Evolutionary conservation across 441 rosid species (phyloP), one percentile per base, ranked within the genome.

Genomic region (Metrosideros polymorpha): DNA sequence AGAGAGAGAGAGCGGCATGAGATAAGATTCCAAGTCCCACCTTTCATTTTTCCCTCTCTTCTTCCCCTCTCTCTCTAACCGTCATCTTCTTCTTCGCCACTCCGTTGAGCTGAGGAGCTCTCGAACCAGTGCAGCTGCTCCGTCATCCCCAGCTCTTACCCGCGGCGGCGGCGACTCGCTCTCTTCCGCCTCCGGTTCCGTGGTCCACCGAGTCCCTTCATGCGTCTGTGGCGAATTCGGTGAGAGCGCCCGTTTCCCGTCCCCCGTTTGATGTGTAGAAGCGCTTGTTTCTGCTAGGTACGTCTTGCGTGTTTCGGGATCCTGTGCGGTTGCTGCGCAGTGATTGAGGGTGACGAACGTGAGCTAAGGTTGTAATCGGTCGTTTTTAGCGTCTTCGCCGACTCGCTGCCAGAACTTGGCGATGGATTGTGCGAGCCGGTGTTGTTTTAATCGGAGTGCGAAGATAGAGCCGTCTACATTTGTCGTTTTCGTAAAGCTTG

Each of bases 1-100:
- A 75, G 52, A 39, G 9, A 22, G 24, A 15, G 52, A 32, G 2
- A 27, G 52, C 25, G 49, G 82, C 88, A 85, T 71, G 52, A 87
- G 94, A 92, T 92, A 92, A 92, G 94, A 89, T 87, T 88, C 87
- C 85, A 27, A 86, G 92, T 87, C 93, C 86, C 88, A 83, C 93
- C 92, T 87, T 91, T 90, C 93, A 83, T 92, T 92, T 87, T 89
- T 85, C 87, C 87, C 89, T 75, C 88, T 54, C 18, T 63, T 63
- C 66, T 47, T 10, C 55, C 82, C 27, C 43, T 57, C 66, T 45
- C 55, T 87, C 55, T 52, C 39, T 82, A 35, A 53, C 84, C 42
- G 79, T 39, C 79, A 39, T 35, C 76, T 9, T 39, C 79, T 66
- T 10, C 79, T 22, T 39, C 47, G 79, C n/a, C 79, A 10, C 79